Percentiles rank a stretch among this genome's conserved stretches.
phyloP scores from a whole-genome alignment of 1,139 yeast species.

The Suhomyces maxii region DNA sequence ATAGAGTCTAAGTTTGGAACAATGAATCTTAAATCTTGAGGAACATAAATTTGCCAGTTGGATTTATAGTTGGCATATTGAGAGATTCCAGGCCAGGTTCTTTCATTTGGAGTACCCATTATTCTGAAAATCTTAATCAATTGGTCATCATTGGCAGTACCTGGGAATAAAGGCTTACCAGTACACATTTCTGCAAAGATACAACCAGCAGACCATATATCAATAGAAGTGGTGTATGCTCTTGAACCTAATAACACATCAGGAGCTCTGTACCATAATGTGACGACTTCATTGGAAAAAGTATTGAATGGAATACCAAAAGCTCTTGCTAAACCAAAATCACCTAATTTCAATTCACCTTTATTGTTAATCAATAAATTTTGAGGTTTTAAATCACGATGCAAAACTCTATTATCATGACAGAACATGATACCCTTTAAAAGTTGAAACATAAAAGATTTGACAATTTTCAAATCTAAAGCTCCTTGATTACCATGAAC shows the following conservation, averaged over 20 bases:
- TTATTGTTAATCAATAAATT: slow-evolving; percentile 82
- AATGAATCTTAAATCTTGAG: slow-evolving; percentile 77
- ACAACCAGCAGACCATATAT: slow-evolving; percentile 99
- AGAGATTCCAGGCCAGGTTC: slow-evolving; percentile 94
- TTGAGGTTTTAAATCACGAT: slow-evolving; percentile 95
- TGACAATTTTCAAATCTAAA: slow-evolving; percentile 73
- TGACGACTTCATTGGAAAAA: slow-evolving; percentile 94
- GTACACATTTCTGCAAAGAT: slow-evolving; percentile 97
- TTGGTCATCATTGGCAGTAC: slow-evolving; percentile 94
- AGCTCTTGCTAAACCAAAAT: slow-evolving; percentile 95
- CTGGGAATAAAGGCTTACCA: slow-evolving; percentile 96
- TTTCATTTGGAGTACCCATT: slow-evolving; percentile 96
- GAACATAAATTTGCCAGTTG: slow-evolving; percentile 74
- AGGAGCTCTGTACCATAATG: slow-evolving; percentile 98
- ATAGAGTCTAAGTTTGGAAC: slow-evolving; percentile 78
- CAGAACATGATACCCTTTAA: slow-evolving; percentile 90
- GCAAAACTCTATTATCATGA: slow-evolving; percentile 91
- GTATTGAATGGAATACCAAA: slow-evolving; percentile 98
- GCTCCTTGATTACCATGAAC: slow-evolving; percentile 81
- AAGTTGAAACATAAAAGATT: slow-evolving; percentile 90
- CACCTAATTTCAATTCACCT: slow-evolving; percentile 94
- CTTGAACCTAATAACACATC: slow-evolving; percentile 94
- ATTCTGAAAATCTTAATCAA: slow-evolving; percentile 81
- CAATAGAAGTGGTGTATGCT: slow-evolving; percentile 93
- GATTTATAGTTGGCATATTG: slow-evolving; percentile 81